These are phyloP conservation scores for Podospora anserina DNA, from an alignment of 495 filamentous ascomycete genomes.

Conservation along the genomic window DNA sequence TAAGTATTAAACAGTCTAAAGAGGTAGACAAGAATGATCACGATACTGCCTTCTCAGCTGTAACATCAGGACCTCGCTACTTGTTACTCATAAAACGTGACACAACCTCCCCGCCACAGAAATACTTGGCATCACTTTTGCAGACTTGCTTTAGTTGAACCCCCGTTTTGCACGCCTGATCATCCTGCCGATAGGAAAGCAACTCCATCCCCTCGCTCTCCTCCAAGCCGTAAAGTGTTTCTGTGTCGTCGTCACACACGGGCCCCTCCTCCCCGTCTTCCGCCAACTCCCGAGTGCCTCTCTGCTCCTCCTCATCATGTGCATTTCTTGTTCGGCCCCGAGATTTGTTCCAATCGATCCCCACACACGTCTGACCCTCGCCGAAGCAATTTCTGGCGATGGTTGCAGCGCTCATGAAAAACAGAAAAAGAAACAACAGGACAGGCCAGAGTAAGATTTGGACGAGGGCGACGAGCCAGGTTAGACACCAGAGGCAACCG, in stretches of 20 bases:
- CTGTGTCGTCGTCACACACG: not conserved
- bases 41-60: not conserved
- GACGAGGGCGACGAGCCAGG: no score
- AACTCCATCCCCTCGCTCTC: not conserved
- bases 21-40: not conserved
- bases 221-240: not conserved
- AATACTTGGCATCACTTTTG: no score
- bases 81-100: not conserved
- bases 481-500: no score
- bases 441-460: no score
- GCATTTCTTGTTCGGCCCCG: not conserved
- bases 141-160: no score
- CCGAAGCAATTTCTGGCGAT: no score
- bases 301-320: not conserved
- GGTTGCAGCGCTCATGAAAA: no score
- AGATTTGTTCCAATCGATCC: no score
- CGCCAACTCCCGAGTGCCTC: not conserved
- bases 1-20: conserved; percentile 5
- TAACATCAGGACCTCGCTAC: no score
- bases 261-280: not conserved
- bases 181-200: not conserved
- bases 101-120: no score
- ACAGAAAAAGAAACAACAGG: no score
- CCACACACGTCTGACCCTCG: no score
- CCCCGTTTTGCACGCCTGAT: not conserved